Evolutionary conservation across 331 rosid species (phyloP).

Genomic region (Dryas integrifolia): DNA sequence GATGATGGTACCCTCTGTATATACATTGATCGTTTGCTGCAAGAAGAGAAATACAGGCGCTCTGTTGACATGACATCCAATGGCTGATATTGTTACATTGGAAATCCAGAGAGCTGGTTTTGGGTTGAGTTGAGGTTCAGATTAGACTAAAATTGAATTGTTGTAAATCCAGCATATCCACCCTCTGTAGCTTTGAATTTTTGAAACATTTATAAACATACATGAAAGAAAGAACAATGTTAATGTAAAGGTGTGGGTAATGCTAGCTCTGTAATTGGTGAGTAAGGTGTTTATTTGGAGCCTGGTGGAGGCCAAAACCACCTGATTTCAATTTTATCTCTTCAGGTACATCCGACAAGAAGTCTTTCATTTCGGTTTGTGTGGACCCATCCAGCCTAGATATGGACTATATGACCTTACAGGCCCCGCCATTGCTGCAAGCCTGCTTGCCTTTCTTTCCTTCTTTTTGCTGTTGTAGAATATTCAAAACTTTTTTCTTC

Average conservation of each 20-base stretch:
- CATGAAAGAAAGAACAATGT: neutral
- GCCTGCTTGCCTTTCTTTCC: neutral
- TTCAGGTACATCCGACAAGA: neutral
- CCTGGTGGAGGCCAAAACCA: neutral
- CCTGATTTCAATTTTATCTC: neutral
- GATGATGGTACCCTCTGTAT: neutral
- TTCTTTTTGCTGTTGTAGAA: neutral
- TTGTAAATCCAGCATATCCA: neutral
- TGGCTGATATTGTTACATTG: neutral
- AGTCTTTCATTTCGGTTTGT: neutral
- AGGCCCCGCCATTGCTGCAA: neutral
- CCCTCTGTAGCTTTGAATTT: neutral
- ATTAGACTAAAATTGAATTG: neutral
- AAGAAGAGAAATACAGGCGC: neutral
- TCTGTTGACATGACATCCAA: neutral
- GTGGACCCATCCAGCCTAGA: neutral
- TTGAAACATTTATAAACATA: neutral
- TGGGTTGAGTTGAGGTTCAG: neutral
- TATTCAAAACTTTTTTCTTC: neutral
- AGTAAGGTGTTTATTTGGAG: neutral
- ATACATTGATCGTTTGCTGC: neutral
- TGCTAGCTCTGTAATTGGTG: neutral
- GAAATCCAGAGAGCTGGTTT: neutral
- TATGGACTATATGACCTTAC: neutral
- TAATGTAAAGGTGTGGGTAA: neutral